phyloP scores from a whole-genome alignment of 2,329 filamentous ascomycete species.

The Paracorniculantispora psalliotae region DNA sequence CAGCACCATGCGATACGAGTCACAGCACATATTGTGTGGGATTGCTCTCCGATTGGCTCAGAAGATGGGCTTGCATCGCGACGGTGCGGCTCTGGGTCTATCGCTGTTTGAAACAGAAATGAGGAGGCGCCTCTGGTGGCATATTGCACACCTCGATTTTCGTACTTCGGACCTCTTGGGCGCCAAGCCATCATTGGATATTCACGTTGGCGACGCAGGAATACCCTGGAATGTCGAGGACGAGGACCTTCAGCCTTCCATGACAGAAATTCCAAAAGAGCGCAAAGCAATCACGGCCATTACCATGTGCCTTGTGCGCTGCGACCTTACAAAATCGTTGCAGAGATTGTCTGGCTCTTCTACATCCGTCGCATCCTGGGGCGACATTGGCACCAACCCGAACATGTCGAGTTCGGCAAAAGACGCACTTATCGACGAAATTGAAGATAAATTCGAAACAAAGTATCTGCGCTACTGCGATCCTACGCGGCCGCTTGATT shows the following conservation, averaged over 20 bases:
- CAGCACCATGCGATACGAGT: constrained; percentile 6
- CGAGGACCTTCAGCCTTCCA: constrained; percentile 8
- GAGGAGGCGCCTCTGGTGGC: constrained; percentile 13
- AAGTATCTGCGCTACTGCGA: constrained; percentile 17
- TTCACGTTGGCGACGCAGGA: constrained; percentile 1
- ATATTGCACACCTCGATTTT: constrained; percentile 11
- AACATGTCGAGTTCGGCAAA: not conserved
- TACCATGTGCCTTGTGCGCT: constrained; percentile 10
- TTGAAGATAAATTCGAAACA: constrained; percentile 13
- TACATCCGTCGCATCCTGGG: not conserved
- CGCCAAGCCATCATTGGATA: constrained; percentile 5
- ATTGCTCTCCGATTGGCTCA: constrained; percentile 34
- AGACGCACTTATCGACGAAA: constrained; percentile 6
- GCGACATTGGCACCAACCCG: not conserved
- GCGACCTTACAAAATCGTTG: not conserved
- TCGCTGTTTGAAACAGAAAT: constrained; percentile 13
- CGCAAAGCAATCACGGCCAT: constrained; percentile 9
- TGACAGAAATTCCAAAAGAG: constrained; percentile 7
- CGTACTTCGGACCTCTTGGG: constrained; percentile 9
- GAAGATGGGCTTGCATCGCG: constrained; percentile 22
- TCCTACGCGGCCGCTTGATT: constrained; percentile 11
- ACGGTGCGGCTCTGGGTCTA: not conserved
- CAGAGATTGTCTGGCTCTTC: not conserved
- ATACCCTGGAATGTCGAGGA: constrained; percentile 10
- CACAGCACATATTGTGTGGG: constrained; percentile 13